These are phyloP conservation scores for Didymella exigua DNA, from an alignment of 2,329 filamentous ascomycete species.

Conservation along the genomic window DNA sequence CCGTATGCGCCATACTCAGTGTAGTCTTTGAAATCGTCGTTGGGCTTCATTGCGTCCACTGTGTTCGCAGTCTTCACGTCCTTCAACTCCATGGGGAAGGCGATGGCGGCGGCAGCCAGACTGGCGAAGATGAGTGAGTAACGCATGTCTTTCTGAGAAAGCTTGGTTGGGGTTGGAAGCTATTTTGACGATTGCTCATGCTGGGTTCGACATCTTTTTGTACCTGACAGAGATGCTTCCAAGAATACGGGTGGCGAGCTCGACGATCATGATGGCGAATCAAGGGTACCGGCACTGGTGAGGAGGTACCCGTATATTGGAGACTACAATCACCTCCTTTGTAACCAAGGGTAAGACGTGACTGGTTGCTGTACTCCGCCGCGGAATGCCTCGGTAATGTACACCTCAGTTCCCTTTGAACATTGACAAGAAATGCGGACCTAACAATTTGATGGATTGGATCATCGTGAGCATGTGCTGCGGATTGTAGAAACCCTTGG, in stretches of 20 bases:
- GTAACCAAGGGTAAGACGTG: neutral
- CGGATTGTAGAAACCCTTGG: neutral
- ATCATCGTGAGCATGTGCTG: neutral
- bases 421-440: neutral
- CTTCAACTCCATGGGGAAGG: constrained; percentile 17
- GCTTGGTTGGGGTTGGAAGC: neutral
- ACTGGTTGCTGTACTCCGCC: neutral
- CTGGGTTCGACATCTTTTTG: neutral
- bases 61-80: neutral
- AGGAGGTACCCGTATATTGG: constrained; percentile 12
- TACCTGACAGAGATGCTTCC: neutral
- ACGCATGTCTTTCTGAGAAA: constrained; percentile 17
- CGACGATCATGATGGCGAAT: neutral
- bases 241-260: neutral
- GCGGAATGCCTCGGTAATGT: neutral
- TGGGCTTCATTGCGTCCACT: neutral
- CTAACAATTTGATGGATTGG: neutral
- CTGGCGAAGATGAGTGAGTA: constrained; percentile 18
- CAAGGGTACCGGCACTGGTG: constrained; percentile 1
- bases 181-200: neutral
- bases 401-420: neutral
- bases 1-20: constrained; percentile 1
- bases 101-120: constrained; percentile 14
- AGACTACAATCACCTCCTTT: neutral
- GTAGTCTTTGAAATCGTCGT: neutral